phyloP scores from a whole-genome alignment of 2,329 filamentous ascomycete species.

The Cladophialophora immunda region DNA sequence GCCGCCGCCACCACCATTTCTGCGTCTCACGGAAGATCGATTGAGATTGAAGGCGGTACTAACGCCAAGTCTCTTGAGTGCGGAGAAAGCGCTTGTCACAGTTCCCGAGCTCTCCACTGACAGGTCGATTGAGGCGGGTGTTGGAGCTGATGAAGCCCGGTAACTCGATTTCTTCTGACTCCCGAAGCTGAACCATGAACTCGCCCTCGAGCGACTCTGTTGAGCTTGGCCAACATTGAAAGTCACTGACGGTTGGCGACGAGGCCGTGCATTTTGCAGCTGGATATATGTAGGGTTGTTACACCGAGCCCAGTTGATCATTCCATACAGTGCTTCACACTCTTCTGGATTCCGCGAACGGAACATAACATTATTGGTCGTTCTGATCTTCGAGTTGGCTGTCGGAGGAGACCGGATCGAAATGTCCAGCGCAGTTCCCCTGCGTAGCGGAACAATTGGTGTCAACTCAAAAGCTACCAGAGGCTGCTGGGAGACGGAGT shows the following conservation, averaged over 20 bases:
- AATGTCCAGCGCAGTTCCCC: slow-evolving; percentile 91
- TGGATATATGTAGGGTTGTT: slow-evolving; percentile 91
- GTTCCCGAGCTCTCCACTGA: slow-evolving; percentile 70
- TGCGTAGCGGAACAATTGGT: slow-evolving; percentile 85
- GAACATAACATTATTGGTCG: slow-evolving; percentile 86
- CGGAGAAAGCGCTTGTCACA: slow-evolving; percentile 80
- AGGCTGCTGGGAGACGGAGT: slow-evolving; percentile 53
- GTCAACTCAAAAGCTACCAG: slow-evolving; percentile 83
- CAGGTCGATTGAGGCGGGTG: slow-evolving; percentile 63
- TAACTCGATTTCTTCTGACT: slow-evolving; percentile 61
- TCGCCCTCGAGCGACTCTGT: slow-evolving; percentile 56
- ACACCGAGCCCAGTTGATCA: slow-evolving; percentile 87
- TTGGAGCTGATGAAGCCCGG: slow-evolving; percentile 64
- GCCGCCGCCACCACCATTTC: slow-evolving; percentile 48
- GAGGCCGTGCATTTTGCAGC: slow-evolving; percentile 75
- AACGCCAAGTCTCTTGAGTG: slow-evolving; percentile 77
- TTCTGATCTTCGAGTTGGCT: slow-evolving; percentile 72
- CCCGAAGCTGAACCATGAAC: slow-evolving; percentile 60
- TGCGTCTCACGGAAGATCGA: slow-evolving; percentile 71
- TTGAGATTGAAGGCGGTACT: slow-evolving; percentile 83
- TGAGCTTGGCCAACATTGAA: slow-evolving; percentile 63
- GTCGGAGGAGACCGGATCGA: slow-evolving; percentile 90
- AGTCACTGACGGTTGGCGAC: slow-evolving; percentile 57
- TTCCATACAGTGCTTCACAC: slow-evolving; percentile 80
- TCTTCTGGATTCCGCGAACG: slow-evolving; percentile 79